A percentile compares a stretch with the other conserved stretches of the same genome.
Evolutionary conservation across 2,329 filamentous ascomycete genomes (phyloP).

Genomic region (Polytolypa hystricis): DNA sequence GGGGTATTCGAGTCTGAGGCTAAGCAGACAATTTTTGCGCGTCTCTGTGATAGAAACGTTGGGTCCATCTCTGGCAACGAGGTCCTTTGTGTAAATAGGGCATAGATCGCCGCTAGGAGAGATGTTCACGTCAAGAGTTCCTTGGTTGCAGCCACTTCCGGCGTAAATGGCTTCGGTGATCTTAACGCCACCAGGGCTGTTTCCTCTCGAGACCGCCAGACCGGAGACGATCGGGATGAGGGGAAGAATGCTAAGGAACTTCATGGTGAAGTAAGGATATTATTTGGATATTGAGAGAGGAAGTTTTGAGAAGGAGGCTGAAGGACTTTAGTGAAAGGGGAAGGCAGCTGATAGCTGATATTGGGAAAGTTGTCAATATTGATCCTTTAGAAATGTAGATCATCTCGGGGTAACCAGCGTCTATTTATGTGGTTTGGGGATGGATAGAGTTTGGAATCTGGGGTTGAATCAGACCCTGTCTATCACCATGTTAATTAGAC

Average conservation of each 20-base stretch:
- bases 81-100: constrained; percentile 8
- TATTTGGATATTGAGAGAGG: too few relatives aligned
- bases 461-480: too few relatives aligned
- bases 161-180: constrained; percentile 7
- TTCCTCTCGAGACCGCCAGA: not conserved
- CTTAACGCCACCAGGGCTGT: constrained; percentile 1
- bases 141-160: constrained; percentile 9
- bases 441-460: too few relatives aligned
- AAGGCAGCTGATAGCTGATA: too few relatives aligned
- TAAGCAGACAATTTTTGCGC: constrained; percentile 10
- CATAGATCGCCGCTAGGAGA: constrained; percentile 7
- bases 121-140: constrained; percentile 5
- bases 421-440: too few relatives aligned
- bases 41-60: constrained; percentile 3
- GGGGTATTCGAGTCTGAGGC: constrained; percentile 9
- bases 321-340: too few relatives aligned
- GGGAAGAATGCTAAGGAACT: not conserved
- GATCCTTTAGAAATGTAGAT: too few relatives aligned
- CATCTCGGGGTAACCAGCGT: too few relatives aligned
- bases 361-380: too few relatives aligned
- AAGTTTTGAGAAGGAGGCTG: too few relatives aligned
- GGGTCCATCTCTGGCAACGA: constrained; percentile 6
- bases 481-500: too few relatives aligned
- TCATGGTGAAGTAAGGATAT: constrained; percentile 1
- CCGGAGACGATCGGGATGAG: not conserved